Conservation (phyloP, 2,329 filamentous ascomycete species). For the Apiospora sp. region DNA sequence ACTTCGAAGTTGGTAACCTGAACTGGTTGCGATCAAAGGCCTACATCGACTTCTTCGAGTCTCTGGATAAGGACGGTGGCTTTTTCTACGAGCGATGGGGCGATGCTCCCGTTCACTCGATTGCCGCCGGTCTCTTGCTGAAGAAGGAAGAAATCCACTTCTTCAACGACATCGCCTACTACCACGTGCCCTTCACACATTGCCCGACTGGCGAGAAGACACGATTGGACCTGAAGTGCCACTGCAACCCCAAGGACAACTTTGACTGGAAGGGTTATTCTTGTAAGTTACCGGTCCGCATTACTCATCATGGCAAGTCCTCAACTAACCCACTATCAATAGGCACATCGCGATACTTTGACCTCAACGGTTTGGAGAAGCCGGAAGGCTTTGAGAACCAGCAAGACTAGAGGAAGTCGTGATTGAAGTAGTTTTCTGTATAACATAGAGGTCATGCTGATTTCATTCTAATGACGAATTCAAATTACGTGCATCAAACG, state of each 20-base stretch:
- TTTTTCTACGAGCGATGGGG: constrained; percentile 99
- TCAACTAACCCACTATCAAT: constrained; percentile 29
- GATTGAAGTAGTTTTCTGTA: constrained; percentile 22
- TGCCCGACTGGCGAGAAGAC: constrained; percentile 91
- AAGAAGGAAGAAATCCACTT: constrained; percentile 96
- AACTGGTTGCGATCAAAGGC: constrained; percentile 90
- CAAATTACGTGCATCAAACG: constrained; percentile 15
- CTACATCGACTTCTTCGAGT: constrained; percentile 90
- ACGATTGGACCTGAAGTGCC: constrained; percentile 85
- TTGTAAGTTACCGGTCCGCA: constrained; percentile 68
- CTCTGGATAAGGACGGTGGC: constrained; percentile 87
- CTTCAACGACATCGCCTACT: constrained; percentile 99
- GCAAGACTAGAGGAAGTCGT: constrained; percentile 41
- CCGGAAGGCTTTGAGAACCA: constrained; percentile 86
- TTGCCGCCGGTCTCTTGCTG: constrained; percentile 85
- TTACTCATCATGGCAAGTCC: not conserved
- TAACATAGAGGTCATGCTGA: constrained; percentile 21
- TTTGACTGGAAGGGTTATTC: constrained; percentile 99
- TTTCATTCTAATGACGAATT: constrained; percentile 21
- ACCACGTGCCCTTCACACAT: constrained; percentile 97
- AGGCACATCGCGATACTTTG: constrained; percentile 89
- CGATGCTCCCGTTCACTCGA: constrained; percentile 97
- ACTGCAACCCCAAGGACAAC: constrained; percentile 95
- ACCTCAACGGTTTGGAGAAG: constrained; percentile 81
- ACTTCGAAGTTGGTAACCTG: constrained; percentile 95